These are phyloP conservation scores for Phytophthora sojae DNA, from an alignment of 352 stramenopile genomes.

Conservation along the genomic window DNA sequence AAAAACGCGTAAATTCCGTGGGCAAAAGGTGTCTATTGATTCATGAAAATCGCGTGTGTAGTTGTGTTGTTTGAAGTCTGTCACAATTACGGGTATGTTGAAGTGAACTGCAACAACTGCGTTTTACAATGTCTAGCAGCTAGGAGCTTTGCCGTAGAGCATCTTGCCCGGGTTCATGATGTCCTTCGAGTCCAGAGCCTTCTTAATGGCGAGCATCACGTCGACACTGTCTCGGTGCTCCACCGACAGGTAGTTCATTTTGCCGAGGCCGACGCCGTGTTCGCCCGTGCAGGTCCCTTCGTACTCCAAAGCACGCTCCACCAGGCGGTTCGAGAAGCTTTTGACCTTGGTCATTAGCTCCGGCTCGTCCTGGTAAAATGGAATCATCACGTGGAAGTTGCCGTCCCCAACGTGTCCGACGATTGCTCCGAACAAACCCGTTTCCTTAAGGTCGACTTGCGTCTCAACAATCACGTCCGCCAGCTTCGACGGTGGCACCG, in stretches of 20 bases:
- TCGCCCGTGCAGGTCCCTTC: conserved; percentile 98
- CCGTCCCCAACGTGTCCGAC: conserved; percentile 94
- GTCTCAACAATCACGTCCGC: conserved; percentile 93
- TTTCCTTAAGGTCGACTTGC: conserved; percentile 88
- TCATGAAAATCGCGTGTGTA: not conserved
- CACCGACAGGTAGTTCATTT: conserved; percentile 91
- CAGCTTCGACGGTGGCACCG: conserved; percentile 94
- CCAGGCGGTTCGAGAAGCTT: conserved; percentile 84
- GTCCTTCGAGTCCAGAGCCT: conserved; percentile 93
- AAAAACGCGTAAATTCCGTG: too few species aligned
- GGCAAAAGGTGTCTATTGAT: too few species aligned
- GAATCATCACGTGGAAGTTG: conserved; percentile 98
- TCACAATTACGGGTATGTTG: conserved; percentile 17
- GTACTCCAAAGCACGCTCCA: conserved; percentile 73
- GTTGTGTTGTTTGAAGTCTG: not conserved
- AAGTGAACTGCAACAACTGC: conserved; percentile 4
- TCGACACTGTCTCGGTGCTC: conserved; percentile 93
- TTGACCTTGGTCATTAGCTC: conserved; percentile 87
- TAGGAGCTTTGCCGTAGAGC: conserved; percentile 66
- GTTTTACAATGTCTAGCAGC: not conserved
- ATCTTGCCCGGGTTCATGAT: conserved; percentile 99
- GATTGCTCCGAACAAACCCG: conserved; percentile 90
- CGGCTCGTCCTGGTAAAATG: conserved; percentile 85
- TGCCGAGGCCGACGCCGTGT: conserved; percentile 95
- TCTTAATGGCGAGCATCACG: conserved; percentile 95